Percentiles rank a stretch among this genome's conserved stretches.
Conservation (phyloP, 257 asterid species). For the Nyctanthes arbortristis region DNA sequence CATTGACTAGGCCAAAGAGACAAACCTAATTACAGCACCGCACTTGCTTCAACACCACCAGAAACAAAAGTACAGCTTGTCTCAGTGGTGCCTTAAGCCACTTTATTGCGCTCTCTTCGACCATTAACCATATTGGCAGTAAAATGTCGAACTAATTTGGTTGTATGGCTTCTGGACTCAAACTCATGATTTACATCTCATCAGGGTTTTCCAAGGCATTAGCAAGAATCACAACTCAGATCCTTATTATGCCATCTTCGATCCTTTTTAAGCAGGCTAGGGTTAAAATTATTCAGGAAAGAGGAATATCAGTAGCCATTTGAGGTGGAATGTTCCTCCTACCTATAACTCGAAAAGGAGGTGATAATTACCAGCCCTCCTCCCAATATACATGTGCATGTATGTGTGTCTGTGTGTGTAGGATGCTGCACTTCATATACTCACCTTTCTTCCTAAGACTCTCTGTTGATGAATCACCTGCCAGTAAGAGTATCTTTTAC, state of each 20-base stretch:
- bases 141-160: neutral
- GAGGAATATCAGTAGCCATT: neutral
- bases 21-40: neutral
- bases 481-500: conserved; percentile 88
- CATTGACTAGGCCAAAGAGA: neutral
- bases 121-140: neutral
- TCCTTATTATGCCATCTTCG: neutral
- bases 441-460: conserved; percentile 72
- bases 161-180: neutral
- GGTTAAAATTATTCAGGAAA: neutral
- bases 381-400: neutral
- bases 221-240: conserved; percentile 5
- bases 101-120: neutral
- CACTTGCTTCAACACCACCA: neutral
- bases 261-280: neutral
- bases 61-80: neutral
- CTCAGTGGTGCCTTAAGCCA: neutral
- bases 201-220: neutral
- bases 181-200: neutral
- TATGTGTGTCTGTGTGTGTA: too few species aligned
- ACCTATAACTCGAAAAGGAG: neutral
- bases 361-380: conserved; percentile 3
- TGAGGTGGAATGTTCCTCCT: conserved; percentile 2
- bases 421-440: conserved; percentile 12
- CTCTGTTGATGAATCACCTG: conserved; percentile 92